phyloP scores from a whole-genome alignment of 768 basidiomycete species.

The Termitomyces titanicus region DNA sequence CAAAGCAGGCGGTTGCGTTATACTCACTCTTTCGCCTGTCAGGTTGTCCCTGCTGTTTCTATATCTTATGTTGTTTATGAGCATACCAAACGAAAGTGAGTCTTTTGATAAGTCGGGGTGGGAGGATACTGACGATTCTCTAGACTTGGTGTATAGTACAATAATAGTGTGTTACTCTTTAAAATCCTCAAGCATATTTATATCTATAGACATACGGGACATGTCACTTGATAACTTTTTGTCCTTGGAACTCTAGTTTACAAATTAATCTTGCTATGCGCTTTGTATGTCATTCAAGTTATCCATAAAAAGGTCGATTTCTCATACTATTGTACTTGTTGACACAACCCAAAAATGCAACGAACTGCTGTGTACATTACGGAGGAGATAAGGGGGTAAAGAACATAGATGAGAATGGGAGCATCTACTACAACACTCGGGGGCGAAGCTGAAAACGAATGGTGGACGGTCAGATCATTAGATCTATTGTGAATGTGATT shows the following conservation, averaged over 20 bases:
- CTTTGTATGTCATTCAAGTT: neutral
- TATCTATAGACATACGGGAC: constrained; percentile 10
- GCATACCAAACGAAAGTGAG: constrained; percentile 75
- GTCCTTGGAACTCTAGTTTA: neutral
- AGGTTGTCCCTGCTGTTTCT: constrained; percentile 95
- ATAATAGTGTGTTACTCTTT: constrained; percentile 11
- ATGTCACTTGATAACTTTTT: constrained; percentile 3
- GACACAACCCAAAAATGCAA: constrained; percentile 11
- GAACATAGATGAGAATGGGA: constrained; percentile 1
- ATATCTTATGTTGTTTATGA: constrained; percentile 97
- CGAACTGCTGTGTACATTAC: constrained; percentile 9
- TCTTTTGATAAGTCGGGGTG: constrained; percentile 4
- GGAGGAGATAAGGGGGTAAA: constrained; percentile 1
- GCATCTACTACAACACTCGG: constrained; percentile 8
- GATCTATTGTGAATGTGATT: constrained; percentile 11
- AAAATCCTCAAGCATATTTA: neutral
- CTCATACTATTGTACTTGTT: constrained; percentile 12
- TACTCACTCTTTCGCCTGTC: constrained; percentile 7
- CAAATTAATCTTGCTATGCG: neutral
- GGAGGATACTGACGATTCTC: neutral
- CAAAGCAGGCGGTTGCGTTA: neutral
- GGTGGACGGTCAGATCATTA: constrained; percentile 24
- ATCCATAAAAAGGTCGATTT: constrained; percentile 7
- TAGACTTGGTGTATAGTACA: constrained; percentile 59
- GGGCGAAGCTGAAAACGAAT: constrained; percentile 13